Conservation (phyloP, 495 filamentous ascomycete genomes). For the Parachaetomium inaequale region DNA sequence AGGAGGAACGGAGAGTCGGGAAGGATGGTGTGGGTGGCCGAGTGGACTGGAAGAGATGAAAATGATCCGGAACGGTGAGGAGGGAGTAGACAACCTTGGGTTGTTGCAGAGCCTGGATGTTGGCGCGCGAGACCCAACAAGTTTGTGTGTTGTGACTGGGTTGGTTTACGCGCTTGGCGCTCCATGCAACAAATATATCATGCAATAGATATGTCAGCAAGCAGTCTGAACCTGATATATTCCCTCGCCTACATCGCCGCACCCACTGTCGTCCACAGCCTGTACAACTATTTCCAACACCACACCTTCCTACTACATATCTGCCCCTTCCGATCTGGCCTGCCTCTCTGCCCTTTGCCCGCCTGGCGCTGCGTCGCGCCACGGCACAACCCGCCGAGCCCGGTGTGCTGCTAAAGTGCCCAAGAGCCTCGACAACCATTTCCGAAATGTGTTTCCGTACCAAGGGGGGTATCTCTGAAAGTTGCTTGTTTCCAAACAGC, state of each 20-base stretch:
- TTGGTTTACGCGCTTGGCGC: not conserved
- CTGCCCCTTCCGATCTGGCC: constrained; percentile 14
- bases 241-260: not conserved
- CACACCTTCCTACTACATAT: constrained; percentile 8
- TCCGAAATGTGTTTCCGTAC: constrained; percentile 11
- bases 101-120: too few relatives aligned
- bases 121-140: too few relatives aligned
- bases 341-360: constrained; percentile 2
- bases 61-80: too few relatives aligned
- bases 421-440: constrained; percentile 17
- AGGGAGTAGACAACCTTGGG: too few relatives aligned
- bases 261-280: constrained; percentile 6
- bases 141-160: too few relatives aligned
- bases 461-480: constrained; percentile 16
- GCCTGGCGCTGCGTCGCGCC: not conserved
- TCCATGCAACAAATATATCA: not conserved
- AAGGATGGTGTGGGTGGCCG: too few relatives aligned
- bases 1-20: too few relatives aligned
- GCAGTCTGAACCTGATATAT: not conserved
- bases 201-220: too few relatives aligned
- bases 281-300: not conserved
- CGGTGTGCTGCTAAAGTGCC: not conserved
- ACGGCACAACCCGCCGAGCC: constrained; percentile 9
- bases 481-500: constrained; percentile 19
- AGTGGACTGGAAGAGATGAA: too few relatives aligned